Percentiles rank a stretch among this genome's conserved stretches.
Conservation (phyloP, 371 early-diverging fungal species). For the Mortierella sp. region DNA sequence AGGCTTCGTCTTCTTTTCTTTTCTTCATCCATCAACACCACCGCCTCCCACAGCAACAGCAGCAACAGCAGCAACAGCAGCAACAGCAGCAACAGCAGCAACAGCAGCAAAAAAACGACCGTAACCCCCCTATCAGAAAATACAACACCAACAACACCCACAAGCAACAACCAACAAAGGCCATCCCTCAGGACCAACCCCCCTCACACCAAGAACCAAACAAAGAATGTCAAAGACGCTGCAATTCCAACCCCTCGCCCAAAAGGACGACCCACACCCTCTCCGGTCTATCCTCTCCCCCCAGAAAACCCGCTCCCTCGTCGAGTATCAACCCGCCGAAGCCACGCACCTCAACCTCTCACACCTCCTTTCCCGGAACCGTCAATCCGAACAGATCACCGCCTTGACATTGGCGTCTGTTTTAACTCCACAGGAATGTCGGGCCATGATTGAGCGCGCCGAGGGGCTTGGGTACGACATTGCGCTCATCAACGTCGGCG, state of each 20-base stretch:
- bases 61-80: neutral
- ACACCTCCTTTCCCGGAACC: constrained; percentile 16
- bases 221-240: neutral
- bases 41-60: neutral
- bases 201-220: neutral
- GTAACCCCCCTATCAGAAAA: neutral
- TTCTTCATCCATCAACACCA: neutral
- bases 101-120: neutral
- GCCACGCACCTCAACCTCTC: constrained; percentile 29
- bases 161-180: neutral
- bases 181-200: no score
- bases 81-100: neutral
- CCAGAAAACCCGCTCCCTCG: neutral
- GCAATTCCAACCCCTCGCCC: neutral
- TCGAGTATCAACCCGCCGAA: neutral
- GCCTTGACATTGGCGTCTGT: constrained; percentile 42
- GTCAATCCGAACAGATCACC: constrained; percentile 16
- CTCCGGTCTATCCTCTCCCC: constrained; percentile 30
- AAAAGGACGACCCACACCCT: constrained; percentile 8
- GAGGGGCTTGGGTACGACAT: constrained; percentile 33
- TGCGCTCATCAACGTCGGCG: constrained; percentile 36
- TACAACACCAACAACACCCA: neutral
- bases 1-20: neutral
- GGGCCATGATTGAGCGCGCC: constrained; percentile 30
- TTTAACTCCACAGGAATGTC: constrained; percentile 41